Evolutionary conservation across 2,329 filamentous ascomycete species (phyloP), one percentile per base, ranked within the genome.

Genomic region (Trichoderma atroviride): DNA sequence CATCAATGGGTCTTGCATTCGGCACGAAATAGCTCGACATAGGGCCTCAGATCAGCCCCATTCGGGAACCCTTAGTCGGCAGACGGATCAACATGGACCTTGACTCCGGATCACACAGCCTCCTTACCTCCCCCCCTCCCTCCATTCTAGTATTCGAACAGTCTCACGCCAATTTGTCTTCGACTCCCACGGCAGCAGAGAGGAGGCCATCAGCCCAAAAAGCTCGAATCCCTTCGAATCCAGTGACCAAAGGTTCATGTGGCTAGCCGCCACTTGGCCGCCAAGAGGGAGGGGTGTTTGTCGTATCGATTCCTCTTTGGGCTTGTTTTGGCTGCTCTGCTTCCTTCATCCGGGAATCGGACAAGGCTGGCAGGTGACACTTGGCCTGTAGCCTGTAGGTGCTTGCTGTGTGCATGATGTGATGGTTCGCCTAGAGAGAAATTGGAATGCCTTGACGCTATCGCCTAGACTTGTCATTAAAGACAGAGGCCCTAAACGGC

Each of bases 161-260:
- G 16, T 40, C 43, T 67, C 63, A 67, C 55, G 27, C 55, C 63
- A 29, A 59, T 16, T 29, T 47, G 33, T 31, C 35, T 57, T 31
- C 27, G 55, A 58, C 22, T 59, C 24, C 31, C 24, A 43, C 19
- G 24, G 22, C 40, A 50, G 24, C 57, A 55, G 16, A n/a, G 43
- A 53, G 33, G 22, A 50, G 24, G 31, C 10, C 22, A 31, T 29
- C 65, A 55, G 65, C 33, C 43, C 53, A 24, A 31, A 52, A 40
- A 43, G 27, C 24, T 29, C 53, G 52, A 60, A 62, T 50, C 50
- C 47, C 43, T 58, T 62, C 19, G n/a, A 71, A 72, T 71, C 74
- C 73, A 74, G 74, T 76, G 75, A 76, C 73, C 67, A 47, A 53
- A 70, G 19, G 37, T 53, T 71, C 72, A 74, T 75, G 74, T 76